A percentile compares a stretch with the other conserved stretches of the same genome.
Evolutionary conservation across 2,329 filamentous ascomycete genomes (phyloP).

Genomic region (Aciculosporium take): DNA sequence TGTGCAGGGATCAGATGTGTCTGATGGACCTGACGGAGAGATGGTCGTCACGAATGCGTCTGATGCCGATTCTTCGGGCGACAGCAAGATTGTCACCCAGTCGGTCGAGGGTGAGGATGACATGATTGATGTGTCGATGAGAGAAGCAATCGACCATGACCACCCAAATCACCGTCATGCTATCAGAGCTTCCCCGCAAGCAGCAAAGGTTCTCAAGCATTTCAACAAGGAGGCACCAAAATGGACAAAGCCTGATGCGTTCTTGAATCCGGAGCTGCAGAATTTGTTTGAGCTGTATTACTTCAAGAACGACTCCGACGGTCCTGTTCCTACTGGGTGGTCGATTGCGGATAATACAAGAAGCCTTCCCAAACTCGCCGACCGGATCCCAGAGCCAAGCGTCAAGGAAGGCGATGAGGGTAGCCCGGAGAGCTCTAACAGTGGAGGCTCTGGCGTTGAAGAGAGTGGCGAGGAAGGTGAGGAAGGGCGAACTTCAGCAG

Average conservation of each 20-base stretch:
- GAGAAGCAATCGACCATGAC: constrained; percentile 32
- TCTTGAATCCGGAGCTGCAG: constrained; percentile 49
- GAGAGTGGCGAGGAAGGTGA: constrained; percentile 38
- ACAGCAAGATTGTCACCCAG: constrained; percentile 56
- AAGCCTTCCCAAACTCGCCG: constrained; percentile 37
- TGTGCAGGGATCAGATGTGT: constrained; percentile 27
- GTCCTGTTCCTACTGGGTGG: constrained; percentile 57
- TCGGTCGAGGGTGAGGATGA: constrained; percentile 84
- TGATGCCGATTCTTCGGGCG: constrained; percentile 51
- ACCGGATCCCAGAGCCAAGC: constrained; percentile 29
- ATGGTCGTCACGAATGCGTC: constrained; percentile 51
- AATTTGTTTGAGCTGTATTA: constrained; percentile 68
- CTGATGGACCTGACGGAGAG: constrained; percentile 50
- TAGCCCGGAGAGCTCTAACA: constrained; percentile 33
- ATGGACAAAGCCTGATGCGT: constrained; percentile 38
- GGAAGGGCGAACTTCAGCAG: constrained; percentile 26
- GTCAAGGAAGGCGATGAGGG: constrained; percentile 32
- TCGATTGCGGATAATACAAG: constrained; percentile 44
- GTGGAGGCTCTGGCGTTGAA: constrained; percentile 33
- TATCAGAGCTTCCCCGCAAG: constrained; percentile 9
- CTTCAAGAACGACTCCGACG: constrained; percentile 36
- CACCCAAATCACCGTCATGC: neutral
- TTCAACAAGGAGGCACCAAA: constrained; percentile 37
- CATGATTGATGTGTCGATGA: constrained; percentile 81
- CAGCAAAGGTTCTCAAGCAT: constrained; percentile 22